Conservation (phyloP, 2,329 filamentous ascomycete species). For the Fusarium duplospermum region DNA sequence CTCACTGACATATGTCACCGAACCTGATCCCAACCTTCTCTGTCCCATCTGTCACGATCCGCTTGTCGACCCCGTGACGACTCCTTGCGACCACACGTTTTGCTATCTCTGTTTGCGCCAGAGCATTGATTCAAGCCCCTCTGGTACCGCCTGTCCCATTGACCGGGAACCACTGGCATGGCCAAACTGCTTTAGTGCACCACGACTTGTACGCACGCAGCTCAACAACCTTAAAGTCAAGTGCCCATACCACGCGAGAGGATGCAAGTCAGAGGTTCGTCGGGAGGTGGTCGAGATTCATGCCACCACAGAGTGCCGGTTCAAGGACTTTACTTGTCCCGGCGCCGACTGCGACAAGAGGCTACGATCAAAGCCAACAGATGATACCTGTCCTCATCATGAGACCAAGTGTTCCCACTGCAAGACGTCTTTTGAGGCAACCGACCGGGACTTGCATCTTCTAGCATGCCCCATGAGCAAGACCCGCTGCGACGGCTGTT, state of each 20-base stretch:
- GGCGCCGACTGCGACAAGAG: conserved; percentile 63
- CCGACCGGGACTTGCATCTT: conserved; percentile 52
- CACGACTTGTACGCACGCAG: conserved; percentile 67
- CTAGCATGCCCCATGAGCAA: conserved; percentile 59
- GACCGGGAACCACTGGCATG: conserved; percentile 61
- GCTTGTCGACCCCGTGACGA: conserved; percentile 70
- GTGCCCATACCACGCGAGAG: conserved; percentile 65
- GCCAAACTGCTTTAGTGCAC: conserved; percentile 55
- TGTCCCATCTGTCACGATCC: conserved; percentile 70
- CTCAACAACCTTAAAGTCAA: conserved; percentile 69
- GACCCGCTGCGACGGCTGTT: conserved; percentile 63
- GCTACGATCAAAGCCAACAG: conserved; percentile 62
- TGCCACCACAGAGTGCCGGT: conserved; percentile 67
- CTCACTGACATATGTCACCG: conserved; percentile 57
- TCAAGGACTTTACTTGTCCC: conserved; percentile 67
- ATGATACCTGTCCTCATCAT: conserved; percentile 67
- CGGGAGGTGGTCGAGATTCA: conserved; percentile 68
- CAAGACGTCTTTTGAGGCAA: conserved; percentile 59
- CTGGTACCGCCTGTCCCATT: conserved; percentile 64
- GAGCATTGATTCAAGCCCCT: conserved; percentile 54
- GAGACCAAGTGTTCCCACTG: conserved; percentile 66
- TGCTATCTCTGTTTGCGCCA: conserved; percentile 67
- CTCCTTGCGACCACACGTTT: conserved; percentile 73
- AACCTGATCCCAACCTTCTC: conserved; percentile 60
- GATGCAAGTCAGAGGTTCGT: conserved; percentile 63